Base-by-base conservation (phyloP, 169 alveolate genomes). In the Cryptosporidium parvum region DNA sequence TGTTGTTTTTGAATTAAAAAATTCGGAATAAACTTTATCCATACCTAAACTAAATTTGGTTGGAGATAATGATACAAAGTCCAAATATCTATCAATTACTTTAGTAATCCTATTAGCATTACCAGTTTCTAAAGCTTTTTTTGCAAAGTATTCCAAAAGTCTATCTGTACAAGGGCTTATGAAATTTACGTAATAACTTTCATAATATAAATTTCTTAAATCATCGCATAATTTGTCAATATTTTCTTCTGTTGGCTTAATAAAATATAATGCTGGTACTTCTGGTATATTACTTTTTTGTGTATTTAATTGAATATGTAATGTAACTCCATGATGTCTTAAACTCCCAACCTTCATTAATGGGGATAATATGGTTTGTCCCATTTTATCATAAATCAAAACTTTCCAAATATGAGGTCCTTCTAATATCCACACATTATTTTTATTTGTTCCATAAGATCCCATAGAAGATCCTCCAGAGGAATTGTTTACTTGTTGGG, bases 221-320 rank as follows among this genome's bases (percentile, higher is more conserved):
- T 93, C 95, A 21, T 84, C 86, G 44, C 86, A 69, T 67, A 93
- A 39, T 42, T 68, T 69, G 16, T 93, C 65, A 86, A 93, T 95
- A 48, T 93, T 94, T 31, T 86, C 94, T 45, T 69, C 70, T 70
- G 97, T 95, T 84, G 96, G 97, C 48, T 86, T 85, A n/a, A 95
- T 87, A 33, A 95, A 91, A 85, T 95, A 95, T n/a, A 95, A 92
- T 26, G 96, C 97, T 70, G 96, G 96, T 16, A 95, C 97, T n/a
- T 95, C 96, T 14, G 96, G 97, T 37, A 95, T 86, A 16, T 91
- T 92, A 52, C 95, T 91, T 52, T 96, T 92, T 69, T 86, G 91
- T 21, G 94, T 93, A 44, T 85, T 85, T 51, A 95, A 56, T 33
- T 91, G 80, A 70, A 95, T 70, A 86, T 94, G 94, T 62, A 95